phyloP scores from a whole-genome alignment of 1,284 basidiomycete genomes.

The Leccinum cinnamomeum region DNA sequence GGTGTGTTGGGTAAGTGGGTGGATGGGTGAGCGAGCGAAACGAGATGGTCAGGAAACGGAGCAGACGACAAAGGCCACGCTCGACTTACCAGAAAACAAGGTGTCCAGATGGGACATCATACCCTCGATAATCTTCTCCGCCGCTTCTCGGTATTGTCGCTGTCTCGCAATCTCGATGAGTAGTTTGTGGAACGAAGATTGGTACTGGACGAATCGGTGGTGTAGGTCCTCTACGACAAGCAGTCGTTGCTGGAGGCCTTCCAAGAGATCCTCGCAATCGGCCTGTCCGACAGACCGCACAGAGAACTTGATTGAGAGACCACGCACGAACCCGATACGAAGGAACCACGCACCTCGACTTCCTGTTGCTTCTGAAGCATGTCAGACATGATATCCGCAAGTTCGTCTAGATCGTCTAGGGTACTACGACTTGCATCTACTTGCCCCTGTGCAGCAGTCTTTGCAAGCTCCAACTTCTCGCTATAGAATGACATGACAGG shows the following conservation, averaged over 20 bases:
- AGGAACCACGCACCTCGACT: constrained; percentile 51
- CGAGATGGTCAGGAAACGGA: constrained; percentile 4
- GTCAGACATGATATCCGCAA: constrained; percentile 74
- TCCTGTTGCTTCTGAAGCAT: constrained; percentile 68
- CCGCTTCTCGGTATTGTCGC: constrained; percentile 59
- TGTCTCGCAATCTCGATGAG: constrained; percentile 72
- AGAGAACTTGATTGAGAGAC: not conserved
- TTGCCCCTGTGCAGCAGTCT: constrained; percentile 44
- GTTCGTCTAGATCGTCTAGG: constrained; percentile 67
- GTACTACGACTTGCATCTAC: constrained; percentile 48
- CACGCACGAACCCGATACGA: not conserved
- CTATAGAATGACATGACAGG: constrained; percentile 26
- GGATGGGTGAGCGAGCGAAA: not conserved
- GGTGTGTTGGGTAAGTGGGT: not conserved
- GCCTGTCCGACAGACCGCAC: constrained; percentile 34
- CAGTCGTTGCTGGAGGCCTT: constrained; percentile 58
- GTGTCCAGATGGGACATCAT: constrained; percentile 62
- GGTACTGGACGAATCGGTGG: constrained; percentile 62
- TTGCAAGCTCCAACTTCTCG: constrained; percentile 47
- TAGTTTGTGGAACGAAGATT: constrained; percentile 68
- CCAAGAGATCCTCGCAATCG: constrained; percentile 54
- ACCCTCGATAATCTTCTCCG: constrained; percentile 60
- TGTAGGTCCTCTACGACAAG: constrained; percentile 61
- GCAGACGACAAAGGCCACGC: constrained; percentile 1
- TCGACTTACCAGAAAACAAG: constrained; percentile 59